Base-by-base conservation (phyloP, 345 rosid genomes). In the Stellera chamaejasme region DNA sequence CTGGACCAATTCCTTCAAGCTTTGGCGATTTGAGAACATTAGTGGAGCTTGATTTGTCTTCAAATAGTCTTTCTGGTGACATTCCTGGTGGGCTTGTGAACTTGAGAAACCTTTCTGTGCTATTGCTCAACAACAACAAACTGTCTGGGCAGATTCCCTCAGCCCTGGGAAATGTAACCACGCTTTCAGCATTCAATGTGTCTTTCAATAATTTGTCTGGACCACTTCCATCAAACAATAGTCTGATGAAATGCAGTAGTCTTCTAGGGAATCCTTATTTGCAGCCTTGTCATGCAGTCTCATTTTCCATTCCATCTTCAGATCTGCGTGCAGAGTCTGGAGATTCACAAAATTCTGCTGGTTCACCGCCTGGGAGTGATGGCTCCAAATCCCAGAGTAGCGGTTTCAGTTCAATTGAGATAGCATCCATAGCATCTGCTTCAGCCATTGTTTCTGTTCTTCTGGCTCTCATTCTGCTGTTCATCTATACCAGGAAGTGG, bases 161-260 rank as follows among this genome's bases (percentile, higher is more conserved):
- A 1, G 77, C 75, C 59, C 62, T 83, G 55, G 76, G 77, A 48
- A 75, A 75, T 68, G 66, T 53, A 43, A 58, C 84, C 6, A 36
- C 57, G 14, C 84, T 84, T 43, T 60, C 76, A n/a, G 60, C 63
- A 2, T 76, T 84, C 66, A 79, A 84, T 52, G 79, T 77, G 60
- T 84, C 90, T 46, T 76, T 72, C 68, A 81, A 84, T 58, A 60
- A 84, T 72, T 60, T 84, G 56, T 79, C 84, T 13, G 90, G 90
- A 54, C 78, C 84, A 10, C 63, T 83, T 68, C 87, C 79, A 19
- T 50, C 57, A 8, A 75, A 73, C 50, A 68, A 61, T 56, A 66
- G 56, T 63, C 64, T 73, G 62, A 62, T 67, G 66, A 72, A 67
- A 50, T 84, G 87, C 59, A 67, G 66, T 32, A 75, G 77, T 42